Conservation (phyloP, 306 rosid species). For the Phaseolus lunatus region DNA sequence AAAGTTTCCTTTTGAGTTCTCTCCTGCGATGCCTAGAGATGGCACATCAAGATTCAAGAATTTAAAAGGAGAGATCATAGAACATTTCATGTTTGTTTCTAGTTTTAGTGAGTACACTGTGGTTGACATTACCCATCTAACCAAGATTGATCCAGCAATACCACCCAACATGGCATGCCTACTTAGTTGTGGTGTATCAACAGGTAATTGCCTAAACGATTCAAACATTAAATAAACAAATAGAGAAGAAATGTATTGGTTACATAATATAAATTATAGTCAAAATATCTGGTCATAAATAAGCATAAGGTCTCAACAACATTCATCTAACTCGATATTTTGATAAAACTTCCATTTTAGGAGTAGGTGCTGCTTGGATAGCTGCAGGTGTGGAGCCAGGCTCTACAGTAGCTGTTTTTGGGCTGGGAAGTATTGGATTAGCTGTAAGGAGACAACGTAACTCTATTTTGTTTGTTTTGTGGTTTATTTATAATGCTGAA, state of each 20-base stretch:
- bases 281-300: not conserved
- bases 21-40: conserved; percentile 71
- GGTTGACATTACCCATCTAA: conserved; percentile 67
- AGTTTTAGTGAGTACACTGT: conserved; percentile 87
- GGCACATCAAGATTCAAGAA: conserved; percentile 74
- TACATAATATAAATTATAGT: not conserved
- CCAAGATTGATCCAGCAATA: conserved; percentile 59
- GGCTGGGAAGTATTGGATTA: conserved; percentile 85
- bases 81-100: conserved; percentile 77
- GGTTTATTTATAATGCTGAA: not conserved
- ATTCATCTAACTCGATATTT: conserved; percentile 13
- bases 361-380: conserved; percentile 96
- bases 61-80: conserved; percentile 63
- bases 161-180: conserved; percentile 81
- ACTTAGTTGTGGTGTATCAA: conserved; percentile 82
- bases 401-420: conserved; percentile 81
- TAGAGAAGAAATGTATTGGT: conserved; percentile 12
- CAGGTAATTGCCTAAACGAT: conserved; percentile 58
- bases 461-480: conserved; percentile 2
- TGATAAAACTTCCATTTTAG: conserved; percentile 46
- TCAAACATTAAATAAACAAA: not conserved
- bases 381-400: conserved; percentile 82
- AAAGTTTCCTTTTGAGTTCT: conserved; percentile 61
- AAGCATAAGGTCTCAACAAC: not conserved
- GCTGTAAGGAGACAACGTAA: conserved; percentile 60